These are phyloP conservation scores for Tricholoma terreum DNA, from an alignment of 768 basidiomycete genomes.

Conservation along the genomic window DNA sequence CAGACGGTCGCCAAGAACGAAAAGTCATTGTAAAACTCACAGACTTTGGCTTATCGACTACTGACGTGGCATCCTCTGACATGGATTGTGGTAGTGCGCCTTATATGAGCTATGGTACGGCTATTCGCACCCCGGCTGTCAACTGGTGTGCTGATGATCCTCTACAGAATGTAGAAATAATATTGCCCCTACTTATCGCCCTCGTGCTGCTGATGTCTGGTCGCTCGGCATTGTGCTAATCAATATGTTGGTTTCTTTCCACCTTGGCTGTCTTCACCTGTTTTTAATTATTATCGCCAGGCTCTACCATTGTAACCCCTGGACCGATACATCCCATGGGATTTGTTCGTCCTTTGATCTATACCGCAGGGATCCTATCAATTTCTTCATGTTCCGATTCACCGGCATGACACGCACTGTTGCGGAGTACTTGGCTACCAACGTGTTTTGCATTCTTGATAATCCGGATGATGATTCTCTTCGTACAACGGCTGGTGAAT, in stretches of 20 bases:
- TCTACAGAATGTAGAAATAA: slow-evolving; percentile 93
- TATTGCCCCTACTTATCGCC: slow-evolving; percentile 88
- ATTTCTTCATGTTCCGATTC: slow-evolving; percentile 89
- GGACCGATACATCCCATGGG: slow-evolving; percentile 90
- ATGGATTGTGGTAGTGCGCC: slow-evolving; percentile 99
- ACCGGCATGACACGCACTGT: slow-evolving; percentile 84
- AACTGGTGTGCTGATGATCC: slow-evolving; percentile 11
- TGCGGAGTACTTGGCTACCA: slow-evolving; percentile 80
- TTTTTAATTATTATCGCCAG: slow-evolving; percentile 32
- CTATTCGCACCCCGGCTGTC: slow-evolving; percentile 6
- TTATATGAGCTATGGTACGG: slow-evolving; percentile 95
- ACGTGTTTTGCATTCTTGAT: slow-evolving; percentile 79
- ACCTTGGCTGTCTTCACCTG: slow-evolving; percentile 2
- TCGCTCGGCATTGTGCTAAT: slow-evolving; percentile 98
- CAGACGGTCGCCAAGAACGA: slow-evolving; percentile 63
- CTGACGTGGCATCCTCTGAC: slow-evolving; percentile 84
- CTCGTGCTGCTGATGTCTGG: slow-evolving; percentile 97
- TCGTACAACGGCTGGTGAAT: slow-evolving; percentile 76
- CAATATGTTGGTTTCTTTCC: slow-evolving; percentile 75
- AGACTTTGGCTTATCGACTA: slow-evolving; percentile 95
- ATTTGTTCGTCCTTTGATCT: slow-evolving; percentile 78
- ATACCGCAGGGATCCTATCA: slow-evolving; percentile 74
- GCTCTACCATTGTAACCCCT: slow-evolving; percentile 98
- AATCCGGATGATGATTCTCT: slow-evolving; percentile 59
- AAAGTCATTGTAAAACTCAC: slow-evolving; percentile 95